A percentile compares a stretch with the other conserved stretches of the same genome.
These are phyloP conservation scores for Colletotrichum incanum DNA, from an alignment of 2,329 filamentous ascomycete genomes.

Conservation along the genomic window DNA sequence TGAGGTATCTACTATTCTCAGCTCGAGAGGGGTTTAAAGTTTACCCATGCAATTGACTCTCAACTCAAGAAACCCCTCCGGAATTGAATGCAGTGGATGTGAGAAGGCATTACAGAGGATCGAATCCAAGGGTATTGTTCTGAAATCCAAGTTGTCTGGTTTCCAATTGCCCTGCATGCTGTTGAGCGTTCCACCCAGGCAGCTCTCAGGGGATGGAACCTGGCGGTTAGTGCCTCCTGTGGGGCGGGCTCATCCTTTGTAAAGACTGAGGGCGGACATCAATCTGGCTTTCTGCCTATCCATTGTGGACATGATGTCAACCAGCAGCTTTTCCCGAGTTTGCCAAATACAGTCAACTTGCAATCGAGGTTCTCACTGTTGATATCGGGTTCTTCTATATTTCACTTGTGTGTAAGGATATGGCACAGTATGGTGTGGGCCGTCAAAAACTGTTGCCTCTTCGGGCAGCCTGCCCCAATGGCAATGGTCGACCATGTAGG, in stretches of 20 bases:
- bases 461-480: not conserved
- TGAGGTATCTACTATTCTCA: constrained; percentile 18
- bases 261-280: not conserved
- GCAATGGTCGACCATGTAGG: not conserved
- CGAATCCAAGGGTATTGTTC: not conserved
- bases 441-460: not conserved
- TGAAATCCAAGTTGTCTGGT: too few relatives aligned
- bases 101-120: not conserved
- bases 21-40: constrained; percentile 8
- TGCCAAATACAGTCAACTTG: not conserved
- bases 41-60: not conserved
- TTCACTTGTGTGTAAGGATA: not conserved
- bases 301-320: not conserved
- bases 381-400: not conserved
- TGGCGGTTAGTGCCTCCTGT: not conserved
- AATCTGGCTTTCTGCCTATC: not conserved
- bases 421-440: not conserved
- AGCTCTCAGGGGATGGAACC: not conserved
- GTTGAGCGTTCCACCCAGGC: not conserved
- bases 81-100: not conserved
- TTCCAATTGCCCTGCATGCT: not conserved
- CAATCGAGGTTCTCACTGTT: not conserved
- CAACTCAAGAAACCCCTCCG: constrained; percentile 4
- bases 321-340: not conserved
- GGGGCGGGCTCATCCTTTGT: not conserved